Conservation (phyloP, 2,329 filamentous ascomycete species). For the Aspergillus calidoustus region DNA sequence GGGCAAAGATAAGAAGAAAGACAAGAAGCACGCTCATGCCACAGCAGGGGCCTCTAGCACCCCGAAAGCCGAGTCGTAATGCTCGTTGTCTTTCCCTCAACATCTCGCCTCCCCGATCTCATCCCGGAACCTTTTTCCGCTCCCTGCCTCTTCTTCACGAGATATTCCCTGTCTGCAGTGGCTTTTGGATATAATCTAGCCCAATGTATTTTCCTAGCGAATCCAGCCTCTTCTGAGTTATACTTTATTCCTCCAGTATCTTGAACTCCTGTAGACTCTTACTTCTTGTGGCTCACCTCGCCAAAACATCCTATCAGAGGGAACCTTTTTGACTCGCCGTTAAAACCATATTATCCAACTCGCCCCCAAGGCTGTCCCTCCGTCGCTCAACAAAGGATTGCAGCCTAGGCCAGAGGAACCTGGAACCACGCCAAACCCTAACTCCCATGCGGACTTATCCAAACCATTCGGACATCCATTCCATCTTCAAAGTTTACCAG, state of each 20-base stretch:
- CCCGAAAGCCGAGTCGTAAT: conserved; percentile 12
- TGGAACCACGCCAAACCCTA: neutral
- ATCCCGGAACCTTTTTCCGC: neutral
- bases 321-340: neutral
- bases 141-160: neutral
- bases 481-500: neutral
- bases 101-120: neutral
- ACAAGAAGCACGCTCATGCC: conserved; percentile 46
- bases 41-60: conserved; percentile 21
- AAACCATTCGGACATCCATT: neutral
- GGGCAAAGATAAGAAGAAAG: conserved; percentile 75
- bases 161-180: neutral
- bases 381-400: neutral
- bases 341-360: neutral
- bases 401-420: neutral
- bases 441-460: neutral
- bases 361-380: neutral
- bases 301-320: neutral
- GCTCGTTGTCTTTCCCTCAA: neutral
- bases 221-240: neutral
- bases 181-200: conserved; percentile 17
- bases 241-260: too few species aligned
- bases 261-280: too few species aligned
- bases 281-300: neutral
- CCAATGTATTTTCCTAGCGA: conserved; percentile 14